Evolutionary conservation across 1,284 basidiomycete species (phyloP).

Genomic region (Ganoderma resinaceum): DNA sequence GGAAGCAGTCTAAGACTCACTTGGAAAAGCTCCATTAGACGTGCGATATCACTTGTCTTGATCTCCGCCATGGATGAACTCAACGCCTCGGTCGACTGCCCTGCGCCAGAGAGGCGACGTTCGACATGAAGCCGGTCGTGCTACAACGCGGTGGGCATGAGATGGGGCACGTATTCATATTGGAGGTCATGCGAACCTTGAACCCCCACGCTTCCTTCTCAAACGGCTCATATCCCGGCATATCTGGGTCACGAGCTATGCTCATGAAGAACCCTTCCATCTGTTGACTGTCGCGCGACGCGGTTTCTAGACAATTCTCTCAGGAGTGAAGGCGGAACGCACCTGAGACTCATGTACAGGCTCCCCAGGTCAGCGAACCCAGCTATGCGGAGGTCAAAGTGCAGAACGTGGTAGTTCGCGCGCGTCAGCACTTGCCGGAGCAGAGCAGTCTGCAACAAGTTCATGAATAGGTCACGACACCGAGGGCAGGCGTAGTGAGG

Average conservation of each 20-base stretch:
- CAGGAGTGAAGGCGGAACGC: slow-evolving; percentile 3
- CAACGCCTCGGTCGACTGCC: slow-evolving; percentile 37
- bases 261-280: slow-evolving; percentile 82
- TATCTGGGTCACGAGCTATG: slow-evolving; percentile 49
- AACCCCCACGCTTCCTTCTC: slow-evolving; percentile 79
- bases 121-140: slow-evolving; percentile 79
- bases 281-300: slow-evolving; percentile 56
- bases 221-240: slow-evolving; percentile 76
- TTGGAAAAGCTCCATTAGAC: slow-evolving; percentile 87
- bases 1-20: slow-evolving; percentile 39
- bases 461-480: background rate
- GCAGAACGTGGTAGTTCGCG: slow-evolving; percentile 76
- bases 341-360: slow-evolving; percentile 70
- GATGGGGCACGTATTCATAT: background rate
- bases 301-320: background rate
- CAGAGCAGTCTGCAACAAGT: slow-evolving; percentile 64
- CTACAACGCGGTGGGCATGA: slow-evolving; percentile 42
- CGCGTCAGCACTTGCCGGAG: slow-evolving; percentile 77
- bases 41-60: slow-evolving; percentile 79
- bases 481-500: background rate
- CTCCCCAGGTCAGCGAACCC: slow-evolving; percentile 83
- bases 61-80: slow-evolving; percentile 50
- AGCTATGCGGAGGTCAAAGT: slow-evolving; percentile 84
- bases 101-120: slow-evolving; percentile 56
- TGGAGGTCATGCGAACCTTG: slow-evolving; percentile 55